phyloP scores from a whole-genome alignment of 1,284 basidiomycete genomes.

The Peniophora sp. region DNA sequence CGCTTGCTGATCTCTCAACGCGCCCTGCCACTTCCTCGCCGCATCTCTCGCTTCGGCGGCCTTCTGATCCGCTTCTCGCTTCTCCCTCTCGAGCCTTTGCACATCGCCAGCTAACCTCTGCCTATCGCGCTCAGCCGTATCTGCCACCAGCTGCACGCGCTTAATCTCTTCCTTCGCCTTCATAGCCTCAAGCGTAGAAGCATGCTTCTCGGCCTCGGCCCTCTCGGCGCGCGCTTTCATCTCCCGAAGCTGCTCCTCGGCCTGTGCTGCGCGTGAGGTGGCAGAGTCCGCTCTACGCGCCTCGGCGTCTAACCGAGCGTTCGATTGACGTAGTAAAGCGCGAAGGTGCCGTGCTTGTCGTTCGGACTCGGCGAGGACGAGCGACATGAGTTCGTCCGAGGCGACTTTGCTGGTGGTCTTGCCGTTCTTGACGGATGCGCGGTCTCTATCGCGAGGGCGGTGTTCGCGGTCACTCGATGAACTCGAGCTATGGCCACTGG shows the following conservation, averaged over 20 bases:
- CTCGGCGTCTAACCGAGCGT: slow-evolving; percentile 50
- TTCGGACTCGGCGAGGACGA: slow-evolving; percentile 56
- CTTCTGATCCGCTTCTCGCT: slow-evolving; percentile 38
- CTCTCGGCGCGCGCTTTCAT: slow-evolving; percentile 26
- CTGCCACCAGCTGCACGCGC: slow-evolving; percentile 39
- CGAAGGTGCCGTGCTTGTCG: slow-evolving; percentile 51
- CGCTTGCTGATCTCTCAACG: slow-evolving; percentile 39
- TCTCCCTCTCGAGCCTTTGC: slow-evolving; percentile 32
- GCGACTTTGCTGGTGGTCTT: slow-evolving; percentile 13
- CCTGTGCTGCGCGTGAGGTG: slow-evolving; percentile 40
- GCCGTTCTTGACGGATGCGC: slow-evolving; percentile 9
- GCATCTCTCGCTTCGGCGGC: slow-evolving; percentile 39
- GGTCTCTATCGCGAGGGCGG: slow-evolving; percentile 5
- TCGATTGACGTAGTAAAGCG: slow-evolving; percentile 41
- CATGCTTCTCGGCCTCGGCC: slow-evolving; percentile 40
- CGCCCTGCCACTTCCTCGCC: slow-evolving; percentile 36
- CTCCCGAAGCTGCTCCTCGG: slow-evolving; percentile 43
- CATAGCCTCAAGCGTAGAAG: slow-evolving; percentile 35
- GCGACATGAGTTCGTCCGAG: slow-evolving; percentile 24
- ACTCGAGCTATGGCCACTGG: slow-evolving; percentile 5
- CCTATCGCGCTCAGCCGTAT: slow-evolving; percentile 41
- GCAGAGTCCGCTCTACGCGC: slow-evolving; percentile 44
- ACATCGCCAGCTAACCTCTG: slow-evolving; percentile 35
- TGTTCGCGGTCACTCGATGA: slow-evolving; percentile 11
- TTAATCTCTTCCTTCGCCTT: slow-evolving; percentile 42